Evolutionary conservation across 2,329 filamentous ascomycete species (phyloP).

Genomic region (Fusarium tanahbumbuense): DNA sequence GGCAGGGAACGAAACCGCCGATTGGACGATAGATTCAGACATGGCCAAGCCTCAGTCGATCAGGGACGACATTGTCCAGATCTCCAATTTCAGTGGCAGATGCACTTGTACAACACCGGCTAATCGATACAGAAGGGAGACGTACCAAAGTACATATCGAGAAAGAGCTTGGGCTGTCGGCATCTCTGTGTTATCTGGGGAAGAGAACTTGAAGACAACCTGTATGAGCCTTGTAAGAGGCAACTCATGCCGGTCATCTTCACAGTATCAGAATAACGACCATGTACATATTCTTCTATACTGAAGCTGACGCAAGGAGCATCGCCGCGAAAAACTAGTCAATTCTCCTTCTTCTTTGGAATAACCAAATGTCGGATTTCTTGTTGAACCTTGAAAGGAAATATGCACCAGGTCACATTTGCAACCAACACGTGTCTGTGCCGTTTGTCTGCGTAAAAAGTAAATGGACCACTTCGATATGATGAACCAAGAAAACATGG

Average conservation of each 20-base stretch:
- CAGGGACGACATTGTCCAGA: constrained; percentile 18
- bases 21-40: constrained; percentile 35
- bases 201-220: constrained; percentile 3
- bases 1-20: constrained; percentile 27
- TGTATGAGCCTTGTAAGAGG: constrained; percentile 6
- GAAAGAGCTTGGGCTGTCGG: constrained; percentile 7
- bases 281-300: neutral
- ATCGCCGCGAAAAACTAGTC: neutral
- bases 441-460: constrained; percentile 43
- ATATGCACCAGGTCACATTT: constrained; percentile 44
- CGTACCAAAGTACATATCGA: neutral
- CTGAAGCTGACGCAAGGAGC: neutral
- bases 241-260: neutral
- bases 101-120: constrained; percentile 1
- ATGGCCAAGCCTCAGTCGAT: constrained; percentile 12
- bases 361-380: neutral
- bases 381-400: constrained; percentile 18
- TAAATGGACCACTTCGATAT: constrained; percentile 26
- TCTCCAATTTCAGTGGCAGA: constrained; percentile 18
- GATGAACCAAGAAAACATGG: constrained; percentile 5
- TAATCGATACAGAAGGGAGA: neutral
- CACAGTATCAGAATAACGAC: neutral
- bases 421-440: constrained; percentile 42
- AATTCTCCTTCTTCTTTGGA: constrained; percentile 14
- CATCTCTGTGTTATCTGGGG: constrained; percentile 8